Evolutionary conservation across 306 rosid genomes (phyloP).

Genomic region (Pyrus betulifolia): DNA sequence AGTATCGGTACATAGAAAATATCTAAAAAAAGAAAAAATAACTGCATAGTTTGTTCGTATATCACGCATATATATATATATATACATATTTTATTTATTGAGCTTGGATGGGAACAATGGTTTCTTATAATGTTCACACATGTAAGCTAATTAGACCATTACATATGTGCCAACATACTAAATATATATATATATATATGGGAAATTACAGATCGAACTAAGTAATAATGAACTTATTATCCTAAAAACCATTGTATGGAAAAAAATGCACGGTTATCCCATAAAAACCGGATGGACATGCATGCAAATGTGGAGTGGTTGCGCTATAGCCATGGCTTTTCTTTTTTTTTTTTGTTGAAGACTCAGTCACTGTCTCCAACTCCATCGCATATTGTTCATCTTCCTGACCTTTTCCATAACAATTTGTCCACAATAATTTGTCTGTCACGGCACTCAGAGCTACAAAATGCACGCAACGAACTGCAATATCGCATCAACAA

Average conservation of each 20-base stretch:
- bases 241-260: not conserved
- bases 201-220: not conserved
- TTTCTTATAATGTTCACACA: not conserved
- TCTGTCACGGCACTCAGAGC: not conserved
- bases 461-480: conserved; percentile 7
- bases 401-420: not conserved
- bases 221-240: not conserved
- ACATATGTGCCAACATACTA: not conserved
- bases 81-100: too few species aligned
- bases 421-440: not conserved
- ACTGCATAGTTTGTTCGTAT: not conserved
- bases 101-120: not conserved
- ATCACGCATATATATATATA: too few species aligned
- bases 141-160: not conserved
- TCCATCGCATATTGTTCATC: too few species aligned
- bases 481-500: not conserved
- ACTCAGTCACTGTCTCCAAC: not conserved
- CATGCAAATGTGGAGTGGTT: not conserved
- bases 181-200: not conserved
- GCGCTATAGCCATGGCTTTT: not conserved
- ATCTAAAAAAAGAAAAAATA: too few species aligned
- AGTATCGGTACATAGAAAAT: too few species aligned
- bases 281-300: not conserved
- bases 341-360: not conserved
- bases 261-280: not conserved